Evolutionary conservation across 768 basidiomycete species (phyloP), one percentile per base, ranked within the genome.

Genomic region (Lactarius hatsudake): DNA sequence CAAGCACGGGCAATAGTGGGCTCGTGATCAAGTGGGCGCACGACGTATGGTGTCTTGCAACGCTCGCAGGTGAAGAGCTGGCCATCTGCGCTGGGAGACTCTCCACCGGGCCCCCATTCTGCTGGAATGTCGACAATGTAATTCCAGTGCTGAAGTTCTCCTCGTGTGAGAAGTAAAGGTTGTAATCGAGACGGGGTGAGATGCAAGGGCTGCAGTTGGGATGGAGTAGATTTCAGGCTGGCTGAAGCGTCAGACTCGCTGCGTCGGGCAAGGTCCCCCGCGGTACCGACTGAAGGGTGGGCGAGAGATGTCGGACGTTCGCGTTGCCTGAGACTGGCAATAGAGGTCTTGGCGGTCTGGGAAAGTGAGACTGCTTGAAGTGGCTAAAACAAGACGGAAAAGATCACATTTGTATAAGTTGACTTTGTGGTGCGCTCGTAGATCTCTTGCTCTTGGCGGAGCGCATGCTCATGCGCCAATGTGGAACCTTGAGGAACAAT

Each of bases 241-340:
- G 84, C 32, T 9, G 54, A n/a, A 23, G 57, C 36, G 5, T 43
- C 26, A 13, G 40, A 26, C 32, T 59, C 51, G 69, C 87, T 86
- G 42, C 75, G 78, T 36, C 88, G 88, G 5, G 81, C 77, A 26
- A 91, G 76, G 12, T 92, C 86, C 0, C 76, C 83, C 54, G 91
- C 87, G 0, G 91, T 93, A 23, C 93, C 93, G 20, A 95, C 87
- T 23, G 91, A 93, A 7, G 84, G 79, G 73, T 94, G 90, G 5
- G 82, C 78, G 26, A 81, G 72, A 2, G 82, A 80, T 30, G 82
- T 82, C 2, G 94, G 93, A 8, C 78, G 72, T 0, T 83, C 74
- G 0, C 87, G 81, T 69, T 75, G 80, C 74, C 86, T 86, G 23
- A 88, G 73, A 20, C 81, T 69, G 17, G 84, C 81, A 30, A 87